Base-by-base conservation (phyloP, 2,329 filamentous ascomycete genomes). In the Botryosphaeria dothidea region DNA sequence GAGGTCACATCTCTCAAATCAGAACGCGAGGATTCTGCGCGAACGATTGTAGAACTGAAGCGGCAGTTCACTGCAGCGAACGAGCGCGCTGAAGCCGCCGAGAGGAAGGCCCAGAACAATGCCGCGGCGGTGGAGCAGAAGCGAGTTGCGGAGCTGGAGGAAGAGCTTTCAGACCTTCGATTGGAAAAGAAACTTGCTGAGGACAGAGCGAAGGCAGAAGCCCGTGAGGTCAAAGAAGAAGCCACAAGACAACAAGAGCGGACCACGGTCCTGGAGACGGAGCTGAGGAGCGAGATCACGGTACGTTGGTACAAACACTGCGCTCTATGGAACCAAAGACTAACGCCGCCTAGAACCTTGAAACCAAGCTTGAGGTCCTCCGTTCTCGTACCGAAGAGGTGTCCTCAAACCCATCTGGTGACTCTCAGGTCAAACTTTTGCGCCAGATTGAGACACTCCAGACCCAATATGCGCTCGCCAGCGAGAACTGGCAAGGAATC, bases 401-500 rank as follows among this genome's bases (percentile, higher is more conserved):
- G 0, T 93, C 93, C 1, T 94, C 93, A 2, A 91, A 92, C 17
- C 88, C 88, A 15, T 88, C 88, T 5, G 91, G 93, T 15, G 92
- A 97, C 73, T 88, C 91, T 0, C 93, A 96, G 71, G 91, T 91
- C 48, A 98, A 97, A 76, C 83, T 98, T 45, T 83, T 98, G 48
- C 88, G 95, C 45, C 96, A 99, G 78, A 91, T 99, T 62, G 95
- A 99, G 80, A 97, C 92, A 0, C 80, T 99, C 41, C 95, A 99
- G 77, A 95, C 92, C 6, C 96, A 99, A 75, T 97, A 99, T 78
- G 89, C 93, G 0, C 89, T 96, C 63, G 95, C 95, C 1, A 95
- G 92, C 70, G 92, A 96, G 73, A 99, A 99, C 71, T 99, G 96
- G 95, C 93, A 97, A 74, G 92, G 93, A 0, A 96, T 99, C 67